These are phyloP conservation scores for Euclidium syriacum DNA, from an alignment of 345 rosid genomes.

Conservation along the genomic window DNA sequence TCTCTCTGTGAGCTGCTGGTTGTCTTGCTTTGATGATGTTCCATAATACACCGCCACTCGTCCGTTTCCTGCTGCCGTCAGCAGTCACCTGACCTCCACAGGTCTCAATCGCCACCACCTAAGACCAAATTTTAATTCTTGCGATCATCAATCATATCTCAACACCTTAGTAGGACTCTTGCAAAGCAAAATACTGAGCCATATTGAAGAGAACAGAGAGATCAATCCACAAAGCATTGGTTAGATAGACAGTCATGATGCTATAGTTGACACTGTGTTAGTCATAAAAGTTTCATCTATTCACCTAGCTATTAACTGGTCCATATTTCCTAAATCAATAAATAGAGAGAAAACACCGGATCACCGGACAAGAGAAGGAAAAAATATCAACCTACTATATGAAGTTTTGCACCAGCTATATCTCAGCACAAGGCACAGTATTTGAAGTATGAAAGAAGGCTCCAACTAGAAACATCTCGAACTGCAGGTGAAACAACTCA, in stretches of 20 bases:
- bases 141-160: slow-evolving; percentile 19
- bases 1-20: slow-evolving; percentile 66
- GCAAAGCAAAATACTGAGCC: neutral
- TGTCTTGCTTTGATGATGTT: slow-evolving; percentile 74
- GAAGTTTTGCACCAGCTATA: slow-evolving; percentile 26
- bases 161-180: neutral
- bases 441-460: slow-evolving; percentile 39
- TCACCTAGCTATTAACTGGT: neutral
- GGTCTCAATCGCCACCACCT: slow-evolving; percentile 81
- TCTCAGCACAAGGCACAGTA: slow-evolving; percentile 43
- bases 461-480: slow-evolving; percentile 49
- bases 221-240: neutral
- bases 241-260: neutral
- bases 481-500: slow-evolving; percentile 33
- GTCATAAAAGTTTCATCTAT: neutral
- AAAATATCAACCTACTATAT: slow-evolving; percentile 33
- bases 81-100: slow-evolving; percentile 97
- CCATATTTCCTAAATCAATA: neutral
- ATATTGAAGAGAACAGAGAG: slow-evolving; percentile 9
- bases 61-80: slow-evolving; percentile 70
- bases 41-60: slow-evolving; percentile 91
- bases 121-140: slow-evolving; percentile 14
- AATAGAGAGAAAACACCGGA: slow-evolving; percentile 24
- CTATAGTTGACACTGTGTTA: neutral
- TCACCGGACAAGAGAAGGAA: slow-evolving; percentile 34